These are phyloP conservation scores for Amaranthus hypochondriacus DNA, from an alignment of 148 eudicot genomes.

Conservation along the genomic window DNA sequence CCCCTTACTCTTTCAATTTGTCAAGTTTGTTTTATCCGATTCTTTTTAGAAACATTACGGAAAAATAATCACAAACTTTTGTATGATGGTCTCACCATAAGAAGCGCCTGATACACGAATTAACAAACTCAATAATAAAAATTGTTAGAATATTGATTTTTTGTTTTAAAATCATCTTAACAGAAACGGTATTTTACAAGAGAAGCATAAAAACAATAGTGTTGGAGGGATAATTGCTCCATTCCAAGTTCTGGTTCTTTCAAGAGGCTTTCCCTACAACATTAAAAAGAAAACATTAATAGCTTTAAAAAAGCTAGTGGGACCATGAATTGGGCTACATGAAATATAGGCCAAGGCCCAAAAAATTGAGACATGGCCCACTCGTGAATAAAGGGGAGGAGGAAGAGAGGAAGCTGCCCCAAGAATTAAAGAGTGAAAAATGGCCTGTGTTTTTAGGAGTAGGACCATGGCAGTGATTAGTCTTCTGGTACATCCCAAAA, in stretches of 20 bases:
- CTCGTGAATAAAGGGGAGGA: background rate
- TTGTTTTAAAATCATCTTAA: too few relatives aligned
- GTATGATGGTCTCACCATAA: too few relatives aligned
- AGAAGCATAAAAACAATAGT: too few relatives aligned
- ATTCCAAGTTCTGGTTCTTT: background rate
- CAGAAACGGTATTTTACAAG: too few relatives aligned
- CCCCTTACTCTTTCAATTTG: too few relatives aligned
- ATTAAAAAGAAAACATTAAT: background rate
- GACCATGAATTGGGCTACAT: background rate
- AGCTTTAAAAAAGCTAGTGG: background rate
- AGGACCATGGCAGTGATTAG: background rate
- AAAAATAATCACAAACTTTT: too few relatives aligned
- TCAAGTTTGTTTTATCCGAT: too few relatives aligned
- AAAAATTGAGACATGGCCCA: conserved; percentile 1
- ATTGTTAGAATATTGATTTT: too few relatives aligned
- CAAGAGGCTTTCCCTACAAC: background rate
- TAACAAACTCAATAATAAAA: too few relatives aligned
- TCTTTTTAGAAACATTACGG: too few relatives aligned
- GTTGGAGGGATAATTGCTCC: background rate
- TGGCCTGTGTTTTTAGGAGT: too few relatives aligned
- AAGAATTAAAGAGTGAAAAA: conserved; percentile 1
- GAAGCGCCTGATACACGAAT: too few relatives aligned
- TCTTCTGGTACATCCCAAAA: background rate
- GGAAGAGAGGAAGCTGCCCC: background rate
- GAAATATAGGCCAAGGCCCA: conserved; percentile 1